Percentiles rank a stretch among this genome's conserved stretches.
phyloP scores from a whole-genome alignment of 306 rosid species.

The Rosa lucieae region DNA sequence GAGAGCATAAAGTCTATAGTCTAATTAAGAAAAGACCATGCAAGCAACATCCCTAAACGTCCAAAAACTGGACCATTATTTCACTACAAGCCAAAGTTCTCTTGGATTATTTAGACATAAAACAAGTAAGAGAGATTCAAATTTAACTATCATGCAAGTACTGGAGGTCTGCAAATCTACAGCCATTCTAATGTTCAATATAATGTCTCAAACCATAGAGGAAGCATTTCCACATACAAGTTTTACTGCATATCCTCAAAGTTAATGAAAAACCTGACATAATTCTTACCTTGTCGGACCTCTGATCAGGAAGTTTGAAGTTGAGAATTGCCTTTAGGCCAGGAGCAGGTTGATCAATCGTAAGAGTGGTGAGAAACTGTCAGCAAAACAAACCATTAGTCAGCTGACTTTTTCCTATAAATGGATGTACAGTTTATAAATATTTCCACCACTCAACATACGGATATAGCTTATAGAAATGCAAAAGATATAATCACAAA shows the following conservation, averaged over 20 bases:
- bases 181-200: background rate
- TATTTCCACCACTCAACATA: background rate
- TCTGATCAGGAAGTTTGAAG: slow-evolving; percentile 83
- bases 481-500: background rate
- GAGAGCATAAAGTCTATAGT: too few relatives aligned
- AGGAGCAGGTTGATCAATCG: slow-evolving; percentile 71
- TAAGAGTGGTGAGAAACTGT: slow-evolving; percentile 70
- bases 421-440: background rate
- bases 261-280: background rate
- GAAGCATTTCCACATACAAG: background rate
- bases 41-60: too few relatives aligned
- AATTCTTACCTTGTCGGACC: slow-evolving; percentile 80
- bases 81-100: too few relatives aligned
- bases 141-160: slow-evolving; percentile 52
- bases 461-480: background rate
- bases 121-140: too few relatives aligned
- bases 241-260: background rate
- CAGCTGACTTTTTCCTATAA: background rate
- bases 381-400: slow-evolving; percentile 17
- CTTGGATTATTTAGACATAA: too few relatives aligned
- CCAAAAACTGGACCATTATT: too few relatives aligned
- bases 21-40: too few relatives aligned
- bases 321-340: slow-evolving; percentile 75
- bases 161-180: slow-evolving; percentile 53
- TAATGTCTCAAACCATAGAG: background rate